Conservation (phyloP, 331 rosid genomes). For the Malus hybrid region DNA sequence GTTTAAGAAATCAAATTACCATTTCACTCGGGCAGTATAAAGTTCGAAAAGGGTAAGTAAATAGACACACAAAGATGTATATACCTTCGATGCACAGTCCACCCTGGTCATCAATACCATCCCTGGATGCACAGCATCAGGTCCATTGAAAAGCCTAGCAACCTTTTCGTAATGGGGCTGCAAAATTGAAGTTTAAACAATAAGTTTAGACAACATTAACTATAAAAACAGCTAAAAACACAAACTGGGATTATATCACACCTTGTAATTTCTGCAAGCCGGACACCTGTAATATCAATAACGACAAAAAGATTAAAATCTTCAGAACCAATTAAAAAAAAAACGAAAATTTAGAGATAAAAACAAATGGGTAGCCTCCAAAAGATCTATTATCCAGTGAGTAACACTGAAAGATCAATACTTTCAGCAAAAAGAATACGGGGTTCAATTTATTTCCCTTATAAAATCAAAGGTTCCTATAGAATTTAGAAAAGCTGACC, state of each 20-base stretch:
- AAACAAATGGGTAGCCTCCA: neutral
- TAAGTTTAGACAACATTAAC: neutral
- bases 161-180: constrained; percentile 95
- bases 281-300: constrained; percentile 73
- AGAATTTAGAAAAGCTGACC: constrained; percentile 38
- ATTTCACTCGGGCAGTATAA: neutral
- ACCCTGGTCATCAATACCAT: constrained; percentile 77
- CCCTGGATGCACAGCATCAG: constrained; percentile 92
- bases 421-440: neutral
- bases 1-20: neutral
- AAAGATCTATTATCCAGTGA: neutral
- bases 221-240: neutral
- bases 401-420: neutral
- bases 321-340: neutral
- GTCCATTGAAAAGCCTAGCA: constrained; percentile 95
- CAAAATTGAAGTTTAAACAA: constrained; percentile 11
- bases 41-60: neutral
- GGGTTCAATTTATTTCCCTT: neutral
- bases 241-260: constrained; percentile 10
- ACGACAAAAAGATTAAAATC: constrained; percentile 20
- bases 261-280: constrained; percentile 97
- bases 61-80: neutral
- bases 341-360: neutral
- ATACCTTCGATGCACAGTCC: constrained; percentile 85
- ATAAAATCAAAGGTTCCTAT: neutral